Percentiles rank a stretch among this genome's conserved stretches.
These are phyloP conservation scores for Magnolia sinica DNA, from an alignment of 164 flowering plant genomes.

Conservation along the genomic window DNA sequence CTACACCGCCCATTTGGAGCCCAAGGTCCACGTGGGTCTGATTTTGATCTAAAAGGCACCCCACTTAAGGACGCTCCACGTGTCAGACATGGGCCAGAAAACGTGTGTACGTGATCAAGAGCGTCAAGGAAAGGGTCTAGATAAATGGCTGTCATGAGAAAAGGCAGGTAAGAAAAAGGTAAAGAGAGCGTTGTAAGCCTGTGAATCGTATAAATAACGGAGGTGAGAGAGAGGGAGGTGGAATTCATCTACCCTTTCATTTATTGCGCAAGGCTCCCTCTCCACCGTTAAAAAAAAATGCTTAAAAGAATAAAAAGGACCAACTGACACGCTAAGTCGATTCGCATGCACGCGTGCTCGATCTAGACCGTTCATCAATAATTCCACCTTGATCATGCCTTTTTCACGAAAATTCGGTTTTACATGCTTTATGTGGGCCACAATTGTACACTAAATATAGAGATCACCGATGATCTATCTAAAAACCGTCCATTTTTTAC, in stretches of 20 bases:
- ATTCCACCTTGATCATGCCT: background rate
- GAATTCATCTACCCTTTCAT: background rate
- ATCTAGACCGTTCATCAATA: background rate
- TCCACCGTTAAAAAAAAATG: background rate
- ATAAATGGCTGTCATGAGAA: constrained; percentile 14
- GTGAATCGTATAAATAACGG: constrained; percentile 14
- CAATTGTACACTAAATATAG: too few species aligned
- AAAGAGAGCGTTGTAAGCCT: constrained; percentile 12
- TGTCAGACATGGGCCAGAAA: background rate
- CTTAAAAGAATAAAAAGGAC: too few species aligned
- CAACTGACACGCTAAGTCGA: background rate
- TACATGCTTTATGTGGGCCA: too few species aligned
- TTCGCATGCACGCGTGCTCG: background rate
- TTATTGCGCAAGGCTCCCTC: constrained; percentile 9
- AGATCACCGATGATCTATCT: too few species aligned
- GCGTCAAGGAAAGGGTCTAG: background rate
- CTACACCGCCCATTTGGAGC: too few species aligned
- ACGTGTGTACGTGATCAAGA: too few species aligned
- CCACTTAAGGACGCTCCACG: background rate
- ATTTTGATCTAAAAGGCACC: background rate
- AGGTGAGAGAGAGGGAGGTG: constrained; percentile 5
- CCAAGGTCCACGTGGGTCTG: too few species aligned
- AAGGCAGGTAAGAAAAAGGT: background rate
- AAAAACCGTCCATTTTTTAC: too few species aligned
- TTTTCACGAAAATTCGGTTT: background rate